Conservation (phyloP, 257 asterid genomes). For the Leptodermis oblonga region DNA sequence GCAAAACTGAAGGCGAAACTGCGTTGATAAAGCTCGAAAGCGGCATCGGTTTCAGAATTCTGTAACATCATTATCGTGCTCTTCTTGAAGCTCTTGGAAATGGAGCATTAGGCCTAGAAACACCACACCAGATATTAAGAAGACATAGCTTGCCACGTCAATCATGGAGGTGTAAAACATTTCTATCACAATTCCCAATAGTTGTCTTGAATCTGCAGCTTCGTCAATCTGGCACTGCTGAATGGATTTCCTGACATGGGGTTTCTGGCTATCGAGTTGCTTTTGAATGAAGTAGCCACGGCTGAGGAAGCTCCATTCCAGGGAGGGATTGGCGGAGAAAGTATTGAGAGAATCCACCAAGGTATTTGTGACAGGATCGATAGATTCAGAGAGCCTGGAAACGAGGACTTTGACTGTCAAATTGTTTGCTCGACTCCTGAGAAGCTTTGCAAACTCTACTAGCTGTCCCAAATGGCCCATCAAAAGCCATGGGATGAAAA, state of each 20-base stretch:
- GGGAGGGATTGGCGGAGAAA: constrained; percentile 20
- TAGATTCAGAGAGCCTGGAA: constrained; percentile 46
- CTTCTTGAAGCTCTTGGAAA: constrained; percentile 55
- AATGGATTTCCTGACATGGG: constrained; percentile 37
- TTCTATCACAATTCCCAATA: constrained; percentile 43
- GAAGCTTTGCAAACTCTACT: constrained; percentile 51
- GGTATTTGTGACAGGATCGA: constrained; percentile 50
- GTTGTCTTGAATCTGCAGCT: not conserved
- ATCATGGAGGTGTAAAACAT: constrained; percentile 65
- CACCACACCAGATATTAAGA: constrained; percentile 58
- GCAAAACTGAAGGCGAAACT: constrained; percentile 38
- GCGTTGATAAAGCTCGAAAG: constrained; percentile 43
- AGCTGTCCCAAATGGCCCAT: constrained; percentile 64
- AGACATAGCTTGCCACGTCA: constrained; percentile 46
- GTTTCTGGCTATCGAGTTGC: constrained; percentile 41
- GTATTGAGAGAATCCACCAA: constrained; percentile 39
- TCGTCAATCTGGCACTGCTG: constrained; percentile 1
- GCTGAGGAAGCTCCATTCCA: constrained; percentile 59
- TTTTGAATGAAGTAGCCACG: constrained; percentile 53
- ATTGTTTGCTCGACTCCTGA: constrained; percentile 23
- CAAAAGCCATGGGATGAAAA: constrained; percentile 38
- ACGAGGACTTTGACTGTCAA: constrained; percentile 43
- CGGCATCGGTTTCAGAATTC: constrained; percentile 14
- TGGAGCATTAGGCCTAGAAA: constrained; percentile 60
- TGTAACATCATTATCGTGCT: constrained; percentile 31